phyloP scores from a whole-genome alignment of 2,329 filamentous ascomycete species.

The Dendrostoma leiphaemia region DNA sequence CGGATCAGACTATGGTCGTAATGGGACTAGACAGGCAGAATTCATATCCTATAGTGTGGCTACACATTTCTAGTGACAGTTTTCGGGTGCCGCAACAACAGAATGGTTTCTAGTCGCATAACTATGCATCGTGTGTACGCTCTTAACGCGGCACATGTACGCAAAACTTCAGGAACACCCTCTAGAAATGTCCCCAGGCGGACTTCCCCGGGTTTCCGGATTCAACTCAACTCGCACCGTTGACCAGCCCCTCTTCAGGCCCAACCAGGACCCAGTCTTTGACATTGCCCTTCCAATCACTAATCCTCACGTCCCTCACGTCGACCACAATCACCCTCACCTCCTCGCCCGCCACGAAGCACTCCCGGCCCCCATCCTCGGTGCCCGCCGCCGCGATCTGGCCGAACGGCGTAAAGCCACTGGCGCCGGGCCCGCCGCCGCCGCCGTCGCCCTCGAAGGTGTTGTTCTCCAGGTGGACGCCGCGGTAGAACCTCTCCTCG shows the following conservation, averaged over 20 bases:
- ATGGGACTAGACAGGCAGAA: no score
- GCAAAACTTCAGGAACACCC: no score
- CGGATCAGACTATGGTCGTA: no score
- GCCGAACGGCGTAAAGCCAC: constrained; percentile 6
- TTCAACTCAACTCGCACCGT: constrained; percentile 37
- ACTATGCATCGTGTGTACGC: no score
- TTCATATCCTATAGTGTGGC: no score
- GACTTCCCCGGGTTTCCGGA: neutral
- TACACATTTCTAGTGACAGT: no score
- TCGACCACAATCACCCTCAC: constrained; percentile 84
- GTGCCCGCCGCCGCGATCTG: constrained; percentile 24
- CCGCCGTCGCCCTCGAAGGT: constrained; percentile 66
- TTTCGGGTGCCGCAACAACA: no score
- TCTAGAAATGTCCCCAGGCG: no score
- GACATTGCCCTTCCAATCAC: constrained; percentile 93
- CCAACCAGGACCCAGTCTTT: constrained; percentile 66
- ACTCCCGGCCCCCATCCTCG: constrained; percentile 55
- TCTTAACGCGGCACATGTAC: no score
- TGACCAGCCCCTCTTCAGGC: constrained; percentile 31
- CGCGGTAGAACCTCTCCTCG: constrained; percentile 81
- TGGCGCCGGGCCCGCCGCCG: constrained; percentile 31
- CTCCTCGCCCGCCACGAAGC: constrained; percentile 77
- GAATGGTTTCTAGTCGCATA: no score
- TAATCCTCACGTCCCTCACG: constrained; percentile 82
- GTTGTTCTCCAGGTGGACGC: constrained; percentile 86